phyloP scores from a whole-genome alignment of 2,329 filamentous ascomycete species.

The Beauveria brongniartii region DNA sequence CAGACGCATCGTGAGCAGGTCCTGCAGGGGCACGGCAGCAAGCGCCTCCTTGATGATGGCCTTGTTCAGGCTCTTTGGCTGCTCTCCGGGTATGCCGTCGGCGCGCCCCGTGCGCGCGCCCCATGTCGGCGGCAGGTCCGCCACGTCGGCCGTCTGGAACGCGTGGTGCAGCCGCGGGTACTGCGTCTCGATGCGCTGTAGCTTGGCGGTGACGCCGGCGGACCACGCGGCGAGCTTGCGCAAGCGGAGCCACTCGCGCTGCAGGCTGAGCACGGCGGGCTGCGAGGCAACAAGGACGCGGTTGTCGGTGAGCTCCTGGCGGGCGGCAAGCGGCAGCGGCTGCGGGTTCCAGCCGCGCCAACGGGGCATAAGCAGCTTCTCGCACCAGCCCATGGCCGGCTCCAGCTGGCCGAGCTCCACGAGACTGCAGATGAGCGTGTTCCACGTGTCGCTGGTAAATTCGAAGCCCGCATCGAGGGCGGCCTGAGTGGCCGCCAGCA shows the following conservation, averaged over 20 bases:
- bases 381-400: slow-evolving; percentile 66
- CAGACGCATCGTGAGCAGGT: slow-evolving; percentile 21
- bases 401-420: slow-evolving; percentile 49
- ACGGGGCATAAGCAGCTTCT: slow-evolving; percentile 66
- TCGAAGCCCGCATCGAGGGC: slow-evolving; percentile 60
- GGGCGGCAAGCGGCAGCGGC: neutral
- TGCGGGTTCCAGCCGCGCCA: slow-evolving; percentile 65
- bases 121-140: slow-evolving; percentile 21
- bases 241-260: slow-evolving; percentile 42
- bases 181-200: slow-evolving; percentile 29
- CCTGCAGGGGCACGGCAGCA: slow-evolving; percentile 17
- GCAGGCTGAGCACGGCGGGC: slow-evolving; percentile 39
- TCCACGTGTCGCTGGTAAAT: slow-evolving; percentile 73
- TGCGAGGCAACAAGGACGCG: slow-evolving; percentile 24
- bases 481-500: slow-evolving; percentile 44
- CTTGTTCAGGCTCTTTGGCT: slow-evolving; percentile 17
- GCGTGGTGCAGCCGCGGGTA: slow-evolving; percentile 35
- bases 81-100: neutral
- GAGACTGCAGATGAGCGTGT: slow-evolving; percentile 63
- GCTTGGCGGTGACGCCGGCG: slow-evolving; percentile 30
- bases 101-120: neutral
- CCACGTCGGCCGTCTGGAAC: slow-evolving; percentile 26
- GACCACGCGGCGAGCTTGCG: slow-evolving; percentile 43
- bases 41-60: slow-evolving; percentile 24
- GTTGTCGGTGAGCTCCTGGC: slow-evolving; percentile 23